Base-by-base conservation (phyloP, 2,329 filamentous ascomycete genomes). In the Metarhizium album region DNA sequence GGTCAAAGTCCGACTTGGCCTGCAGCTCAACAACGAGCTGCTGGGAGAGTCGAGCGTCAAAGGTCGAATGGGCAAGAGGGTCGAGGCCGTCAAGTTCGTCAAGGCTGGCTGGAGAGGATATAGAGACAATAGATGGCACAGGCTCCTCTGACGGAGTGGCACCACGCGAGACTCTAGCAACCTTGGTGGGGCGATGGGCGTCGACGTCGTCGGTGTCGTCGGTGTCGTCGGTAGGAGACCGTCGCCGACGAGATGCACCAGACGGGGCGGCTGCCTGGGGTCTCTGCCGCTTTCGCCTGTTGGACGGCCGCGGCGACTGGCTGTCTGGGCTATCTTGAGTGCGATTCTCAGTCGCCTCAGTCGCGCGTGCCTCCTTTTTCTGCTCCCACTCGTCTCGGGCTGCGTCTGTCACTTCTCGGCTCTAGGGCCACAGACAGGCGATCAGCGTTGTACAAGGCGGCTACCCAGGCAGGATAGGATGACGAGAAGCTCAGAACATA, bases 351-450 rank as follows among this genome's bases (percentile, higher is more conserved):
- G 35, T 37, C 35, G 11, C 23, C 16, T 50, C 35, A 22, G n/a
- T 42, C n/a, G 8, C 48, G 40, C 47, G 50, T n/a, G 48, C 48
- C 31, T 51, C 46, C 37, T 66, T 67, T 40, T 20, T 24, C 11
- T 45, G 42, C 40, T 62, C 55, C 69, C 69, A 72, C 45, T 70
- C 67, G 23, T 58, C 48, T 35, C 59, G 57, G 33, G 65, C 65
- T 29, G 49, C 55, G 20, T 55, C 46, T 6, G 63, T 68, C 14
- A 71, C 64, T 46, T 67, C 61, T 47, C 42, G 42, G 23, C 58
- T 58, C 62, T 67, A 46, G 8, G 47, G 35, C 13, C 7, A 16
- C 9, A 40, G 13, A 27, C 46, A 51, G 20, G 3, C 22, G 2
- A 47, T 67, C 47, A 64, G 60, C 55, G 31, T 48, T 23, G 24